A percentile compares a stretch with the other conserved stretches of the same genome.
Conservation (phyloP, 306 rosid genomes). For the Clitoria ternatea region DNA sequence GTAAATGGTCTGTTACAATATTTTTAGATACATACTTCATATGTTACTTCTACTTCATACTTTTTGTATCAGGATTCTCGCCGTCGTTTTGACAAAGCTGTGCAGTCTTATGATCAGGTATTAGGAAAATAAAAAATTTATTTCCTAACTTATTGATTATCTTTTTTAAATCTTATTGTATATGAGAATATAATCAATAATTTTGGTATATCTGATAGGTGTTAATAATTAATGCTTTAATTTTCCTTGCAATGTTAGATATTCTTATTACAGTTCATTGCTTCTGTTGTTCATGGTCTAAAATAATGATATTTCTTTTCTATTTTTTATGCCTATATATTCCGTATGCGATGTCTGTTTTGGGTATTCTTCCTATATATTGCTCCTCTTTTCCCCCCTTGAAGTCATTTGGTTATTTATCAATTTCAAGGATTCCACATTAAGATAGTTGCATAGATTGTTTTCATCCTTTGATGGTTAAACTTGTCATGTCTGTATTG, state of each 20-base stretch:
- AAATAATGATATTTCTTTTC: neutral
- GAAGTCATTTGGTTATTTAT: slow-evolving; percentile 4
- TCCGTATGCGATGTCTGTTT: neutral
- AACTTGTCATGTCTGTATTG: slow-evolving; percentile 1
- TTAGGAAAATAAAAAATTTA: slow-evolving; percentile 13
- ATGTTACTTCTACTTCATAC: neutral
- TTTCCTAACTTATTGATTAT: neutral
- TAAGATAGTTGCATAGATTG: neutral
- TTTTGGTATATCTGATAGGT: slow-evolving; percentile 11
- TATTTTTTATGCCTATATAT: neutral
- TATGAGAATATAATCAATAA: neutral
- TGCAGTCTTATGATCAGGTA: slow-evolving; percentile 93
- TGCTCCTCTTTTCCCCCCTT: neutral
- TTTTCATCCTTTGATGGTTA: neutral
- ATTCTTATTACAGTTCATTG: slow-evolving; percentile 8
- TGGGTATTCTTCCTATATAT: slow-evolving; percentile 11
- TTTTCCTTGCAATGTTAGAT: slow-evolving; percentile 16
- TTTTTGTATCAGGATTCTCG: slow-evolving; percentile 69
- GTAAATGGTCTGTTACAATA: neutral
- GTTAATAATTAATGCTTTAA: slow-evolving; percentile 4
- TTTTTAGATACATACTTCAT: neutral
- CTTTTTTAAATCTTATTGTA: neutral
- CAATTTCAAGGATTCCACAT: neutral
- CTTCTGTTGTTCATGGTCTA: neutral
- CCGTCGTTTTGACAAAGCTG: slow-evolving; percentile 69